Conservation (phyloP, 148 eudicot genomes). For the Diospyros lotus region DNA sequence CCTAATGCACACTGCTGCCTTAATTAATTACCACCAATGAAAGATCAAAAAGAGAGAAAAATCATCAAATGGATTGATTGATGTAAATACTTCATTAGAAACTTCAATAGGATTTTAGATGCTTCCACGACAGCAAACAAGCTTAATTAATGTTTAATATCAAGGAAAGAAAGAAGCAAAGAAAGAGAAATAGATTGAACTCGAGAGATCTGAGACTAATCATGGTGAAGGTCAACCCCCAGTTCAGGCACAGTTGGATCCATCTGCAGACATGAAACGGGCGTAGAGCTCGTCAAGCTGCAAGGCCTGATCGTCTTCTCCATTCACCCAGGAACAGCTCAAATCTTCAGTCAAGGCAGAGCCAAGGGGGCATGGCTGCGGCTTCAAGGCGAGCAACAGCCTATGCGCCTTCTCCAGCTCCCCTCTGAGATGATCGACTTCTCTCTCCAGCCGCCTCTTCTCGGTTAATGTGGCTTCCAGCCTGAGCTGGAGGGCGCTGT, state of each 20-base stretch:
- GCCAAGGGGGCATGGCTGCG: background rate
- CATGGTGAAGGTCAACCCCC: too few species aligned
- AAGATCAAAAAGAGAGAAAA: too few species aligned
- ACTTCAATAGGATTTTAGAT: too few species aligned
- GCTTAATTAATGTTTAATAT: too few species aligned
- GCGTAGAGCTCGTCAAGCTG: conserved; percentile 38
- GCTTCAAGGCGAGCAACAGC: conserved; percentile 4
- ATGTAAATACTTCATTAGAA: too few species aligned
- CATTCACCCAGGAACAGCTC: conserved; percentile 20
- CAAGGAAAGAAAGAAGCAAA: too few species aligned
- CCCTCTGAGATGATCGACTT: conserved; percentile 30
- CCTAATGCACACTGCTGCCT: too few species aligned
- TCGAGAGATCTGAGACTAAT: too few species aligned
- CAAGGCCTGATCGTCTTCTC: conserved; percentile 10
- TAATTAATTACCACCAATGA: too few species aligned
- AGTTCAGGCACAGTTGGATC: background rate
- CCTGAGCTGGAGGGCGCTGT: conserved; percentile 25
- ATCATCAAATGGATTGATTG: too few species aligned
- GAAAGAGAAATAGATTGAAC: too few species aligned
- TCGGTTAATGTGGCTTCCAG: conserved; percentile 34
- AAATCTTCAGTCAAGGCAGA: background rate
- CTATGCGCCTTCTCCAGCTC: conserved; percentile 29
- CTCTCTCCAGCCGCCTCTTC: conserved; percentile 33
- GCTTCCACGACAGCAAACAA: too few species aligned
- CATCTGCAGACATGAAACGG: conserved; percentile 27